Evolutionary conservation across 805 yeast species (phyloP).

Genomic region (Saturnispora zaruensis): DNA sequence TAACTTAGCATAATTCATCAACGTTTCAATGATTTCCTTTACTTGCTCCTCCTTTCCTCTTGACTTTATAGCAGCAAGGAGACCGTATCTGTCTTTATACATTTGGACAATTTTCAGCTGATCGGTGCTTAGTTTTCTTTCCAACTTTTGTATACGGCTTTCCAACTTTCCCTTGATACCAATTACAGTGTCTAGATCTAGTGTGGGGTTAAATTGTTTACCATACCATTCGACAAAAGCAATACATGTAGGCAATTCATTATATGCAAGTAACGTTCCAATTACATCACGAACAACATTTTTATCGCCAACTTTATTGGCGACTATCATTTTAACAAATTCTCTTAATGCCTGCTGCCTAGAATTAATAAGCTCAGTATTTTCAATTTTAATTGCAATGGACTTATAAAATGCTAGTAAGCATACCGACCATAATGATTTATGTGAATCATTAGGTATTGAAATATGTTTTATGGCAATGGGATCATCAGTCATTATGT

Average conservation of each 20-base stretch:
- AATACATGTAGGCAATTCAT: slow-evolving; percentile 15
- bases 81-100: slow-evolving; percentile 5
- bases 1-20: neutral
- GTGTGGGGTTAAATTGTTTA: neutral
- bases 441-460: neutral
- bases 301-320: slow-evolving; percentile 5
- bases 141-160: slow-evolving; percentile 3
- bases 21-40: neutral
- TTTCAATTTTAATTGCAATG: slow-evolving; percentile 6
- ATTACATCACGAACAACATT: slow-evolving; percentile 10
- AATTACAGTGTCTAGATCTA: neutral
- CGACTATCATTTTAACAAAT: slow-evolving; percentile 15
- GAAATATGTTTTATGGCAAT: slow-evolving; percentile 9
- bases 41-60: neutral
- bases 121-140: neutral
- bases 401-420: slow-evolving; percentile 11
- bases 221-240: slow-evolving; percentile 7
- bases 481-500: slow-evolving; percentile 12
- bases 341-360: slow-evolving; percentile 14
- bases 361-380: slow-evolving; percentile 2
- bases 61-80: neutral
- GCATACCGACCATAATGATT: slow-evolving; percentile 9
- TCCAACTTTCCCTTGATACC: slow-evolving; percentile 6
- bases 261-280: slow-evolving; percentile 21
- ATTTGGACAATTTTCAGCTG: neutral